phyloP scores from a whole-genome alignment of 1,139 yeast species.

The Pneumocystis sp. region DNA sequence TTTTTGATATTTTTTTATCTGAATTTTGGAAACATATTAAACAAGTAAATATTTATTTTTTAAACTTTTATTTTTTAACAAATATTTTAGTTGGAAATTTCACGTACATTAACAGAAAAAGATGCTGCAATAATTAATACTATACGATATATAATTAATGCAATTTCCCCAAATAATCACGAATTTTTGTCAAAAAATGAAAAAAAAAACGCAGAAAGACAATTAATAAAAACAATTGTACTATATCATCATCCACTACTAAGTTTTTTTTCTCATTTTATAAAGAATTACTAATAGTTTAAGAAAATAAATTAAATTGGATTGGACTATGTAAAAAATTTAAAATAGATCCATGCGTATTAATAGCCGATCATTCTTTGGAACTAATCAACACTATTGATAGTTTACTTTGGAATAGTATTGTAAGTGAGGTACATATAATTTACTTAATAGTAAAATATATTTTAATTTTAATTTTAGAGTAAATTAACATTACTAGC shows the following conservation, averaged over 20 bases:
- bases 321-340: slow-evolving; percentile 56
- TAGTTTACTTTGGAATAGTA: slow-evolving; percentile 16
- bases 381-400: slow-evolving; percentile 27
- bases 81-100: slow-evolving; percentile 31
- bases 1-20: slow-evolving; percentile 2
- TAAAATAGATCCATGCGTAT: slow-evolving; percentile 46
- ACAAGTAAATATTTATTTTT: slow-evolving; percentile 11
- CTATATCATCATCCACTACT: slow-evolving; percentile 35
- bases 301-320: slow-evolving; percentile 33
- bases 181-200: slow-evolving; percentile 17
- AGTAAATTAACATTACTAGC: slow-evolving; percentile 26
- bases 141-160: slow-evolving; percentile 22
- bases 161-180: not conserved
- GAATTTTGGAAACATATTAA: slow-evolving; percentile 12
- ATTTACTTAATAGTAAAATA: not conserved
- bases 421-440: slow-evolving; percentile 5
- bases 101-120: not conserved
- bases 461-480: not conserved
- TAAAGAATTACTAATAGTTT: slow-evolving; percentile 17
- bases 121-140: slow-evolving; percentile 24
- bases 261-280: slow-evolving; percentile 27
- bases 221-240: slow-evolving; percentile 36
- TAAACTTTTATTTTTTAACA: slow-evolving; percentile 15
- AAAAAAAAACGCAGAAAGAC: slow-evolving; percentile 26
- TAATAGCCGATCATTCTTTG: slow-evolving; percentile 33